Base-by-base conservation (phyloP, 1,139 yeast genomes). In the Insectozyma bohioensis region DNA sequence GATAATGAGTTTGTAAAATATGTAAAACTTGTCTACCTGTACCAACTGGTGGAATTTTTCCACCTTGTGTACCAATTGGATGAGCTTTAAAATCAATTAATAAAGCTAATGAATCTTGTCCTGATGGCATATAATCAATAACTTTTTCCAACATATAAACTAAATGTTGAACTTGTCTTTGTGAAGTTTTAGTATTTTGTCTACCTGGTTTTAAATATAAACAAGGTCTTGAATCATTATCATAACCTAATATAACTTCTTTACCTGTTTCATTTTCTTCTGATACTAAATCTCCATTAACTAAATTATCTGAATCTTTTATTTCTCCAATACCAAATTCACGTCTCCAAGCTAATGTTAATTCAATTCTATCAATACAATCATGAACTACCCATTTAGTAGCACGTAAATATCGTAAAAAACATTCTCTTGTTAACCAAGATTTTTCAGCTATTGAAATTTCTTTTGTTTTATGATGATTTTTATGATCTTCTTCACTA, bases 21-120 rank as follows among this genome's bases (percentile, higher is more conserved):
- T 80, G 80, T 44, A 84, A 63, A 12, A 83, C 87, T 48, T 82
- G 84, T 56, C 83, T 78, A 15, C 88, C 87, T 13, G 75, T 82
- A 24, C 84, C 75, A 22, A 92, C 69, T 1, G 96, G 88, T 3
- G 98, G 98, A 31, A 87, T 75, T 56, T 85, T 87, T 29, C 75
- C 51, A 60, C 80, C 56, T 59, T 72, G 61, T 54, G 78, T 61
- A 38, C 83, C 64, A 11, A 62, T 67, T 6, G 74, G 72, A 20
- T 61, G 60, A 1, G 72, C 63, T 45, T 70, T 67, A 47, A 69
- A 69, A 46, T 70, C 76, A 28, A 70, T 70, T 34, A 70, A 56
- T 30, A 70, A 52, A 6, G 75, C 72, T 37, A 69, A 56, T 5
- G 72, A 58, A 42, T 70, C 76, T 46, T 69, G 75, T 20, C 76